phyloP scores from a whole-genome alignment of 1,139 yeast genomes.

The Geotrichum australiense region DNA sequence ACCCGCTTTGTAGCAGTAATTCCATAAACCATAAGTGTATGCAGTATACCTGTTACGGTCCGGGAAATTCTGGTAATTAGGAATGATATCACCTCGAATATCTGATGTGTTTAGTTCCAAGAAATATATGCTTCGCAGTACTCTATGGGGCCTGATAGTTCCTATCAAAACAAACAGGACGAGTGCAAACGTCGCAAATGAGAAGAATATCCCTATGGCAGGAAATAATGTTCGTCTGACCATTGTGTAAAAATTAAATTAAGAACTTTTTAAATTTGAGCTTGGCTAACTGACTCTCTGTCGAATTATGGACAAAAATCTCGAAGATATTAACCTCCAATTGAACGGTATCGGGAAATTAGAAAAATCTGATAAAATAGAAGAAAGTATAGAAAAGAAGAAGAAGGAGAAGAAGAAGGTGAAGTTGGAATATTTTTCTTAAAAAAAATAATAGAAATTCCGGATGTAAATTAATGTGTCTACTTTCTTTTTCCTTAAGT shows the following conservation, averaged over 20 bases:
- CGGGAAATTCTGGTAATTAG: neutral
- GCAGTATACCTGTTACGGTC: neutral
- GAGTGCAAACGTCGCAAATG: slow-evolving; percentile 10
- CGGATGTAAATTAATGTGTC: too few species aligned
- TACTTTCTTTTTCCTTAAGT: too few species aligned
- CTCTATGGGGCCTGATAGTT: slow-evolving; percentile 1
- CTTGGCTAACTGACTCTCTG: too few species aligned
- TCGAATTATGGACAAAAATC: neutral
- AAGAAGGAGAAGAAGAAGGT: too few species aligned
- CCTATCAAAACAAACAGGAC: slow-evolving; percentile 10
- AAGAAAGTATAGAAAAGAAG: too few species aligned
- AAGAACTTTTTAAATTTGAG: too few species aligned
- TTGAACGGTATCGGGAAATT: too few species aligned
- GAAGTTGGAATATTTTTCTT: too few species aligned
- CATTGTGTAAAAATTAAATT: neutral
- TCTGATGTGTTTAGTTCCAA: slow-evolving; percentile 5
- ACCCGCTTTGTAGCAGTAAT: slow-evolving; percentile 4
- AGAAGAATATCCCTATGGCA: slow-evolving; percentile 12
- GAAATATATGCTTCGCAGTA: slow-evolving; percentile 12
- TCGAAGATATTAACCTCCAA: neutral
- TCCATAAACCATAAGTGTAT: slow-evolving; percentile 10
- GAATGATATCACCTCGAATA: slow-evolving; percentile 6
- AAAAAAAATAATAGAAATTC: too few species aligned
- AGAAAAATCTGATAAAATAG: too few species aligned
- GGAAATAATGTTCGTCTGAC: neutral